A percentile compares a stretch with the other conserved stretches of the same genome.
Evolutionary conservation across 306 rosid species (phyloP).

Genomic region (Canavalia gladiata): DNA sequence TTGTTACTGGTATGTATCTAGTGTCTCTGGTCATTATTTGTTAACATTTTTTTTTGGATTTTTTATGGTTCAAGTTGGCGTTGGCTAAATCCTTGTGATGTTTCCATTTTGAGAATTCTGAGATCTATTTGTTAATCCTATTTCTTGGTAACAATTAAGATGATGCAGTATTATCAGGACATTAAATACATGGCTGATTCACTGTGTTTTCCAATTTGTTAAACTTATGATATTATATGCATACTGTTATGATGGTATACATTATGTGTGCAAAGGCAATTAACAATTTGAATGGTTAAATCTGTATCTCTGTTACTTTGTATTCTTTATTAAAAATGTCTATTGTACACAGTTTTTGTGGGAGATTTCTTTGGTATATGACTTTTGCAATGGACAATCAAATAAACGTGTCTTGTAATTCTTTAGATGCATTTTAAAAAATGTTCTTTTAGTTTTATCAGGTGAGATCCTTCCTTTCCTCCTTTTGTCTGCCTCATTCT

Average conservation of each 20-base stretch:
- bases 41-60: background rate
- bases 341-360: constrained; percentile 17
- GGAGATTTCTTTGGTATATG: background rate
- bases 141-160: background rate
- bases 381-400: constrained; percentile 17
- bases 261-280: constrained; percentile 29
- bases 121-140: background rate
- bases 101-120: background rate
- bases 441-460: background rate
- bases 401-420: background rate
- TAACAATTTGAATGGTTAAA: background rate
- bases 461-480: background rate
- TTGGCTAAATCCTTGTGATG: constrained; percentile 7
- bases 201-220: constrained; percentile 18
- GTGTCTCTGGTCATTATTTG: constrained; percentile 1
- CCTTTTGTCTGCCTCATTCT: background rate
- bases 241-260: background rate
- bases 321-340: constrained; percentile 5
- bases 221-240: background rate
- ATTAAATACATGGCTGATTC: constrained; percentile 9
- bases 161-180: constrained; percentile 12
- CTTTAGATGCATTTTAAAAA: background rate
- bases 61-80: constrained; percentile 7
- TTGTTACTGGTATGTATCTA: constrained; percentile 16
- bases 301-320: constrained; percentile 22